A percentile compares a stretch with the other conserved stretches of the same genome.
These are phyloP conservation scores for Theileria equi DNA, from an alignment of 169 alveolate genomes.

Conservation along the genomic window DNA sequence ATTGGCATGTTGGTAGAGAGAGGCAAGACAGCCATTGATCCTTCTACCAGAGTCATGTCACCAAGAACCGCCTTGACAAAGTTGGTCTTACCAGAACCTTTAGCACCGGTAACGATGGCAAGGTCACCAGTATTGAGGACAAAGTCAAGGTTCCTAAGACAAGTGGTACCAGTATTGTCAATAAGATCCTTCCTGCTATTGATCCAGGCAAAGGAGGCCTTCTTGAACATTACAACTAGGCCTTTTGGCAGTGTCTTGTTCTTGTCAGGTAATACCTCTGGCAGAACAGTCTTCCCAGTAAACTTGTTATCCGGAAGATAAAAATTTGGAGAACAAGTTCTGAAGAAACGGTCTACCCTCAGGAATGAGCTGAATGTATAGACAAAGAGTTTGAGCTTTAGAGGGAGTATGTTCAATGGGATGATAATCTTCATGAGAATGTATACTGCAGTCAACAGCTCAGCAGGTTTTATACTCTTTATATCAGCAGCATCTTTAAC, in stretches of 20 bases:
- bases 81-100: conserved; percentile 60
- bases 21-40: conserved; percentile 63
- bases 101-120: conserved; percentile 40
- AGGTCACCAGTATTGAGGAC: conserved; percentile 48
- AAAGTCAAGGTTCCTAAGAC: conserved; percentile 7
- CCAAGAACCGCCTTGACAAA: conserved; percentile 59
- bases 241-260: neutral
- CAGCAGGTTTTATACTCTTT: conserved; percentile 22
- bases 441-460: conserved; percentile 26
- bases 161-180: neutral
- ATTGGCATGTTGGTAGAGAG: conserved; percentile 54
- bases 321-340: conserved; percentile 43
- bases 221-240: conserved; percentile 27
- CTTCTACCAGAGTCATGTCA: conserved; percentile 58
- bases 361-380: conserved; percentile 13
- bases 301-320: conserved; percentile 8
- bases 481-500: neutral
- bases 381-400: conserved; percentile 4
- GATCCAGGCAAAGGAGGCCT: conserved; percentile 41
- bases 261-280: neutral
- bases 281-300: neutral
- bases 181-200: conserved; percentile 4
- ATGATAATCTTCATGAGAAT: conserved; percentile 20
- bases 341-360: conserved; percentile 20
- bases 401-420: conserved; percentile 27